phyloP scores from a whole-genome alignment of 116 monocot species.

The Papilionanthe hybrid region DNA sequence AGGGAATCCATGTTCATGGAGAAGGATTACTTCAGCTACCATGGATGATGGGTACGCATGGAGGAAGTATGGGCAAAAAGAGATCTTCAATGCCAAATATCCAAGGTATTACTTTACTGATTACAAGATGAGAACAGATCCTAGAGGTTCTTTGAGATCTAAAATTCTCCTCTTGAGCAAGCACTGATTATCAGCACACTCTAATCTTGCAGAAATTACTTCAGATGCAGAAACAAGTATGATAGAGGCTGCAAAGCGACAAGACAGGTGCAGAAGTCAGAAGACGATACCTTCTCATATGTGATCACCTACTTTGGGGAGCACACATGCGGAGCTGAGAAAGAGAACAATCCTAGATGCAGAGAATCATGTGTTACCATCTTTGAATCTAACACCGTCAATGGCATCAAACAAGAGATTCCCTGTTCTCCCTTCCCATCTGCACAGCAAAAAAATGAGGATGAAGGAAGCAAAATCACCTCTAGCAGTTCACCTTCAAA shows the following conservation, averaged over 20 bases:
- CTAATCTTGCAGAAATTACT: slow-evolving; percentile 53
- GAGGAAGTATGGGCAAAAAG: slow-evolving; percentile 76
- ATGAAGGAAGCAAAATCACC: slow-evolving; percentile 5
- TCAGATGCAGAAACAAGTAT: slow-evolving; percentile 61
- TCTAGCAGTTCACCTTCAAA: neutral
- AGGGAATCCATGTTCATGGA: slow-evolving; percentile 13
- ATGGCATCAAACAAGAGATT: neutral
- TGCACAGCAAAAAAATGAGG: neutral
- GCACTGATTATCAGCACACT: neutral
- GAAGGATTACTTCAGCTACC: slow-evolving; percentile 9
- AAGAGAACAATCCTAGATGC: neutral
- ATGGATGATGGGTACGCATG: slow-evolving; percentile 45
- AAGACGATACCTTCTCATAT: slow-evolving; percentile 31
- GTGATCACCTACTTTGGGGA: slow-evolving; percentile 28
- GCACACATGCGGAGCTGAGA: slow-evolving; percentile 4
- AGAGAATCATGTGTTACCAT: neutral
- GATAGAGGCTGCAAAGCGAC: slow-evolving; percentile 42
- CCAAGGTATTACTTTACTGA: slow-evolving; percentile 34
- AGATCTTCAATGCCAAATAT: slow-evolving; percentile 26
- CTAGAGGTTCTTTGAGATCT: neutral
- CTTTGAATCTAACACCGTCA: slow-evolving; percentile 3
- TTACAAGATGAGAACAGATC: neutral
- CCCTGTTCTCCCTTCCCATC: neutral
- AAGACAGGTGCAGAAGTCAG: slow-evolving; percentile 44
- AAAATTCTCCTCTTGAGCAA: neutral